Evolutionary conservation across 148 eudicot genomes (phyloP).

Genomic region (Limonium bicolor): DNA sequence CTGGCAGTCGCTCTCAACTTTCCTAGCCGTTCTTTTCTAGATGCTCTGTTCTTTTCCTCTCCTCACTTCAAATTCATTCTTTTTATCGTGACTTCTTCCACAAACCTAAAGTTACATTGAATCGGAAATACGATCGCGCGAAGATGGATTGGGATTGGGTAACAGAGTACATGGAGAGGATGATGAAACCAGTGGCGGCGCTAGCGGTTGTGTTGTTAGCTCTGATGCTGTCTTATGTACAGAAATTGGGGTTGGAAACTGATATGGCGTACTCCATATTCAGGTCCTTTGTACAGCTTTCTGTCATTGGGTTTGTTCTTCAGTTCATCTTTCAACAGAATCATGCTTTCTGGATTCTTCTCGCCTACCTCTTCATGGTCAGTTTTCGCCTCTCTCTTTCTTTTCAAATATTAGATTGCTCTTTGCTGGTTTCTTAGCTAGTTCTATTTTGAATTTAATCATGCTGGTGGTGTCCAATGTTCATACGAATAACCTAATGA

Average conservation of each 20-base stretch:
- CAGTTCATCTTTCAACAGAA: constrained; percentile 68
- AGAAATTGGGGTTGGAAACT: constrained; percentile 37
- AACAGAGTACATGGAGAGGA: constrained; percentile 39
- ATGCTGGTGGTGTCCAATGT: no score
- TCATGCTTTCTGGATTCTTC: constrained; percentile 44
- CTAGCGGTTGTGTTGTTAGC: constrained; percentile 58
- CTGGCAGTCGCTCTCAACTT: no score
- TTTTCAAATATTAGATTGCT: no score
- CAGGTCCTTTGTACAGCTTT: constrained; percentile 67
- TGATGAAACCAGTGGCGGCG: constrained; percentile 74
- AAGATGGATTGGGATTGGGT: constrained; percentile 57
- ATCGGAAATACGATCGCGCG: background rate
- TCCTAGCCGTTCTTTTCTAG: no score
- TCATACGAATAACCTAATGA: no score
- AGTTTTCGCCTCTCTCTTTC: constrained; percentile 1
- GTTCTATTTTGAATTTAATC: no score
- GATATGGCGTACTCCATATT: constrained; percentile 69
- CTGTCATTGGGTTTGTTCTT: constrained; percentile 82
- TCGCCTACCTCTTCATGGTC: constrained; percentile 97
- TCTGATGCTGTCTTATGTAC: constrained; percentile 37
- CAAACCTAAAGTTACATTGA: background rate
- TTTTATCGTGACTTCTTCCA: background rate
- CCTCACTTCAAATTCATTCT: no score
- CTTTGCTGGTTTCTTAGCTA: no score
- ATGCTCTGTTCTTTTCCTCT: no score